Evolutionary conservation across 768 basidiomycete species (phyloP).

Genomic region (Mycena rebaudengoi): DNA sequence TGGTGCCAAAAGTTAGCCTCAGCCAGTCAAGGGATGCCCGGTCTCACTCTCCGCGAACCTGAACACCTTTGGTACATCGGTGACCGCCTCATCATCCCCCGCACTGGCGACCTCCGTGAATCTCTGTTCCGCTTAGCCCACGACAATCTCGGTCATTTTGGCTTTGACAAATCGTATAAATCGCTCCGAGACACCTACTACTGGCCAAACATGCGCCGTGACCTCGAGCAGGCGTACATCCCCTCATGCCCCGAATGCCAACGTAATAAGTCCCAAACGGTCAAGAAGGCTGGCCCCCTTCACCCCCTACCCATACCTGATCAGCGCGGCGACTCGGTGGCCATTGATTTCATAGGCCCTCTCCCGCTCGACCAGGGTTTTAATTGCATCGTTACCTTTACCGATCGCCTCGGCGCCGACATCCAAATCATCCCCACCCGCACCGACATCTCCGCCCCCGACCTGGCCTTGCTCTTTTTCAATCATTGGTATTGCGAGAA

Average conservation of each 20-base stretch:
- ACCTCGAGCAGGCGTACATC: conserved; percentile 32
- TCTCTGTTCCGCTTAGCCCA: conserved; percentile 27
- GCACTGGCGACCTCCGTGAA: background rate
- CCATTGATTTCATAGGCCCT: no score
- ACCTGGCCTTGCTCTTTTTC: conserved; percentile 26
- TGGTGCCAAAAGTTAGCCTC: conserved; percentile 23
- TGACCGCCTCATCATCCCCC: conserved; percentile 17
- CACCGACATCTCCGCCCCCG: conserved; percentile 13
- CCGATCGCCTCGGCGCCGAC: no score
- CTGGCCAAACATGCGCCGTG: background rate
- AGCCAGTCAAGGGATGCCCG: background rate
- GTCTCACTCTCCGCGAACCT: background rate
- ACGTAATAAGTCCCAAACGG: background rate
- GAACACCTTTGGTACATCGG: conserved; percentile 17
- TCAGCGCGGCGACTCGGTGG: conserved; percentile 5
- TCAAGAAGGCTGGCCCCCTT: conserved; percentile 27
- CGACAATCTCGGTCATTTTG: conserved; percentile 27
- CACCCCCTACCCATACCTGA: conserved; percentile 36
- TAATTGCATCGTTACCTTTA: conserved; percentile 29
- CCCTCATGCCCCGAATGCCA: conserved; percentile 37
- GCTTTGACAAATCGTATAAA: conserved; percentile 26
- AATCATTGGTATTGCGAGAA: conserved; percentile 34
- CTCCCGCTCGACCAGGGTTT: conserved; percentile 30
- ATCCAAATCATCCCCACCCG: no score
- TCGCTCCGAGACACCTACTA: conserved; percentile 14